Percentiles rank a stretch among this genome's conserved stretches.
These are phyloP conservation scores for Scenedesmus sp. DNA, from an alignment of 163 green algal species.

Conservation along the genomic window DNA sequence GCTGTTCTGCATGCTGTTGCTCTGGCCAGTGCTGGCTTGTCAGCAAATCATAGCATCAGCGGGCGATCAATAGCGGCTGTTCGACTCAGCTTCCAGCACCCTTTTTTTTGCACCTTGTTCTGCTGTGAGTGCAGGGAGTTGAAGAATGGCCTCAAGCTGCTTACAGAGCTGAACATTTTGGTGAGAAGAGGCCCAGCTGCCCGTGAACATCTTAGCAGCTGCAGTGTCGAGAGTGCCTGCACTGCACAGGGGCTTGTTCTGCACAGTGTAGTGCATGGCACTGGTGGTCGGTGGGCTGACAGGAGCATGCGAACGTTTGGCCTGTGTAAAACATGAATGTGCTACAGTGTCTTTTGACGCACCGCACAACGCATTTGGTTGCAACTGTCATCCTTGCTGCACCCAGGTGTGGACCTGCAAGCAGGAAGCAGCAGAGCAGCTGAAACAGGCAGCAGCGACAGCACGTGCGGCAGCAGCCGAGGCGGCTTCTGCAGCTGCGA, in stretches of 20 bases:
- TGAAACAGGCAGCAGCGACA: slow-evolving; percentile 30
- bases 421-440: slow-evolving; percentile 3
- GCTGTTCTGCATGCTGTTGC: neutral
- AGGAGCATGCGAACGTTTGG: neutral
- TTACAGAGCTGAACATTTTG: slow-evolving; percentile 47
- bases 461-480: slow-evolving; percentile 21
- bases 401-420: slow-evolving; percentile 31
- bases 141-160: slow-evolving; percentile 43
- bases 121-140: slow-evolving; percentile 45
- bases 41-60: neutral
- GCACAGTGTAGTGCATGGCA: no score
- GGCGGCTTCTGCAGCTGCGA: neutral
- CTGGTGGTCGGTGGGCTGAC: no score
- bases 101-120: neutral
- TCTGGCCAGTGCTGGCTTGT: neutral
- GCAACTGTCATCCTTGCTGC: neutral
- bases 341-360: no score
- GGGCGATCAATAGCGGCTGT: no score
- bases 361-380: no score
- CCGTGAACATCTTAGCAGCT: no score
- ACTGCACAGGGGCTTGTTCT: no score
- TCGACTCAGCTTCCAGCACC: no score
- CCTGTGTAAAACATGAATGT: no score
- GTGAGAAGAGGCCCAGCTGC: neutral
- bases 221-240: no score